Evolutionary conservation across 352 stramenopile genomes (phyloP), one percentile per base, ranked within the genome.

Genomic region (Phytophthora multivora): DNA sequence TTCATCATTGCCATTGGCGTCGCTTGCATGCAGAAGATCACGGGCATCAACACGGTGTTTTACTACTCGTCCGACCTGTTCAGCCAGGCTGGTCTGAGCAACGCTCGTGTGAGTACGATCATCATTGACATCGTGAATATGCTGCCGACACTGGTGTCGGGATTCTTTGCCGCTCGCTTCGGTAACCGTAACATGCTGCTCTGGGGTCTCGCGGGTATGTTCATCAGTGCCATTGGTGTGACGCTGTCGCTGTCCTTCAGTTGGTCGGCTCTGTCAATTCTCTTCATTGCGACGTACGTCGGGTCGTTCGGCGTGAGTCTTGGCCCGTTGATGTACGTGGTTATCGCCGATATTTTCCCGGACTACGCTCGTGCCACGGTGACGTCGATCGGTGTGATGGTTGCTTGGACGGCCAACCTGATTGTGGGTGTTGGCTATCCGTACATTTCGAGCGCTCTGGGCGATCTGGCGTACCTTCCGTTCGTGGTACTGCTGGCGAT

Each of bases 31-130:
- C 69, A 83, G 26, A 76, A 87, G 46, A 65, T 87, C 67, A 69
- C 66, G 12, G 77, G 77, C 48, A 83, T 87, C 72, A 85, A 85
- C 61, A 73, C 71, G 12, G 61, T 83, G 9, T 79, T 81, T 53
- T 77, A 73, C 63, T 83, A 87, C 77, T 87, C 77, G 40, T 82
- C 72, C 5, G 60, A 70, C 30, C 59, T 83, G 25, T 80, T 83
- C 36, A 63, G 10, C 2, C 59, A 68, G 19, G 71, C 71, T 15
- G 75, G 75, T 40, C 45, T 83, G 12, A 53, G 21, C 8, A 70
- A 83, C 38, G 63, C 49, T 21, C 71, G 72, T 33, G 21, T 78
- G 10, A 73, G 65, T 23, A 75, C 63, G 6, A 43, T 80, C 5
- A 45, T 77, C 10, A 73, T 83, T 46, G 64, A 77, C 55, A 69